Evolutionary conservation across 2,329 filamentous ascomycete genomes (phyloP), one percentile per base, ranked within the genome.

Genomic region (Trichoderma simmonsii): DNA sequence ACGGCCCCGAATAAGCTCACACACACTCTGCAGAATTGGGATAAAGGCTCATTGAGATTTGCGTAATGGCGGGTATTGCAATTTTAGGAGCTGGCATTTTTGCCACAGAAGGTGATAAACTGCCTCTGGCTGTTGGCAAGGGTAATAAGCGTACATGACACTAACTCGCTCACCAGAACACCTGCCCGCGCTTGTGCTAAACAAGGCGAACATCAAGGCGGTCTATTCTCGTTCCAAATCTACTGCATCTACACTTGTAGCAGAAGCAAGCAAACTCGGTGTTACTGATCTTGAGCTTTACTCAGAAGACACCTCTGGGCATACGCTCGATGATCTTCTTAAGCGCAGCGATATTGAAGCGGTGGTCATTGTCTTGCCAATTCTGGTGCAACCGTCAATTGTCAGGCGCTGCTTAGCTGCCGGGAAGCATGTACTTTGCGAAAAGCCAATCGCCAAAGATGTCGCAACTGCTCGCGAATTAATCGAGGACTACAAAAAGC

Each of bases 381-480:
- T 71, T n/a, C 61, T 71, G 26, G 43, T 71, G n/a, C 68, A 71
- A 5, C 68, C 68, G 28, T 32, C 62, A 6, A 65, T 71, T 34
- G 61, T 71, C 14, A 54, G 68, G 34, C 68, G 61, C 12, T 71
- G 59, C 30, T 39, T 71, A 56, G 60, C 68, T 24, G 59, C 68
- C 6, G 68, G 68, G 15, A 71, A 71, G 30, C 68, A 71, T 24
- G 68, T 71, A 11, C 36, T 71, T 7, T 71, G 59, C 30, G 68
- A 71, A 65, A 71, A 71, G 30, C 68, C 68, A 14, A 65, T 71
- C 12, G 68, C 68, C 18, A 71, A 71, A 56, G 68, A 71, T 12
- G 68, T 71, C 9, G 34, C 63, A 30, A 65, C 68, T 5, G 68
- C 68, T 11, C 68, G 68, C 68, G 61, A 34, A 14, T 18, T 71